These are phyloP conservation scores for Hymenoscyphus linearis DNA, from an alignment of 2,329 filamentous ascomycete genomes.

Conservation along the genomic window DNA sequence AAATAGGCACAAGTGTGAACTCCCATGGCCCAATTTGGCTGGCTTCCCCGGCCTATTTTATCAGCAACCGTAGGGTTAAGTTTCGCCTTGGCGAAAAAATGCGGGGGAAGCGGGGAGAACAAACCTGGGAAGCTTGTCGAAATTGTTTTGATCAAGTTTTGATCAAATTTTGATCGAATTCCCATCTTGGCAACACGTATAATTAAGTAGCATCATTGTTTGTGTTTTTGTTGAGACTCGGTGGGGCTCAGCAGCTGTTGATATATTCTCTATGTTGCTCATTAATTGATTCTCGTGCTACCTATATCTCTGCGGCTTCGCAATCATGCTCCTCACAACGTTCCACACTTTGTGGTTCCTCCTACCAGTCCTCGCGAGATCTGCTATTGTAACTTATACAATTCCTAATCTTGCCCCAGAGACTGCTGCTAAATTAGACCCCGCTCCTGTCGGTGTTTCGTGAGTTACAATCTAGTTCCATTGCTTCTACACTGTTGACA, in stretches of 20 bases:
- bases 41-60: background rate
- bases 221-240: background rate
- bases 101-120: background rate
- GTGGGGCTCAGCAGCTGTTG: background rate
- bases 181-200: background rate
- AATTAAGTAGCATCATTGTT: background rate
- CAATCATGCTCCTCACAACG: conserved; percentile 11
- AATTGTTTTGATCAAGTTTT: background rate
- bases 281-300: background rate
- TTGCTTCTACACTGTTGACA: background rate
- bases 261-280: background rate
- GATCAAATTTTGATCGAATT: no score
- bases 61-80: background rate
- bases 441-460: conserved; percentile 42
- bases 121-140: background rate
- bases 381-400: conserved; percentile 18
- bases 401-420: conserved; percentile 22
- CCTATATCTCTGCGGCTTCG: no score
- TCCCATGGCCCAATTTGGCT: background rate
- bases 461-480: conserved; percentile 25
- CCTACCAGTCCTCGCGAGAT: conserved; percentile 10
- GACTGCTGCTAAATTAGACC: conserved; percentile 28
- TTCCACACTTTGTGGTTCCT: conserved; percentile 16
- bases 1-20: background rate
- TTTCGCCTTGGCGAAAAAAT: background rate